Evolutionary conservation across 2,329 filamentous ascomycete species (phyloP), one percentile per base, ranked within the genome.

Genomic region (Albifimbria verrucaria): DNA sequence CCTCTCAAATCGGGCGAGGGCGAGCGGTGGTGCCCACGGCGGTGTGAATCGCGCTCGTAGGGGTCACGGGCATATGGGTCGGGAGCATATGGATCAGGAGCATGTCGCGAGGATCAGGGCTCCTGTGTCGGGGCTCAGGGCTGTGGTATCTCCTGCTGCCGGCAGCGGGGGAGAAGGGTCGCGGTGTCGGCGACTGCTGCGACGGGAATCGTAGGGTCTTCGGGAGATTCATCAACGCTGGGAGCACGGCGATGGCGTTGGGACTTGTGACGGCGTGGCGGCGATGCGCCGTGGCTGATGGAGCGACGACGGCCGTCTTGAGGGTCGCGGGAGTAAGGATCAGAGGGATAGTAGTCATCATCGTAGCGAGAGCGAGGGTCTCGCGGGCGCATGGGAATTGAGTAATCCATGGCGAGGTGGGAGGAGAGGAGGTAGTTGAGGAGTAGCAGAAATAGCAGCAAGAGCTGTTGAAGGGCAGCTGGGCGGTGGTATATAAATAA

Each of bases 181-280:
- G 45, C 12, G 58, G 23, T 32, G 26, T 32, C 26, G 26, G 15
- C 26, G 26, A n/a, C 43, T 17, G 45, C 45, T 48, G 45, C 45
- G 45, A n/a, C 26, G 26, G 26, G 26, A 15, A 9, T 43, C 48
- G 48, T 56, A 56, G 15, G 46, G 12, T 57, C 55, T 17, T 57
- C 51, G 4, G 53, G 52, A 23, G 42, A 44, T 10, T 48, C 26
- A 20, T 57, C 57, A 23, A 58, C 57, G 23, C 54, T 56, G 41
- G 45, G 53, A 36, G 53, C 55, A 23, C 58, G 55, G 23, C 55
- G 59, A 17, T 56, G 57, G 21, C 55, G 48, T 18, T 63, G 61
- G 10, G 63, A 65, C 52, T 58, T 59, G 55, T 60, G 58, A 25
- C 61, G 58, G 10, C 59, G 58, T 7, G 61, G 60, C 3, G 57